Evolutionary conservation across 768 basidiomycete genomes (phyloP).

Genomic region (Crucibulum laeve): DNA sequence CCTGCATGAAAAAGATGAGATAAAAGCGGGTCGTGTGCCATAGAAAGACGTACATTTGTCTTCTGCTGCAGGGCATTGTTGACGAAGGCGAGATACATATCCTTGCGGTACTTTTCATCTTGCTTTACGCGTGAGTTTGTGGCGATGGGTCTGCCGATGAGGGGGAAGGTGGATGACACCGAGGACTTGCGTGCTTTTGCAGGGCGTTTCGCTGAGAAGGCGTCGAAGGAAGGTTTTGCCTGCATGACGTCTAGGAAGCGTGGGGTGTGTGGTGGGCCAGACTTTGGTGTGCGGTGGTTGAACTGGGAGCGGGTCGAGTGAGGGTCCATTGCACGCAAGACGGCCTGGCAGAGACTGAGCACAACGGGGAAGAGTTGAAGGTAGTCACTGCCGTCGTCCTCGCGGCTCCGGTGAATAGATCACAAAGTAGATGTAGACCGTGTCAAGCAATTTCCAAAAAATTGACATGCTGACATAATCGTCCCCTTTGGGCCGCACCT

Average conservation of each 20-base stretch:
- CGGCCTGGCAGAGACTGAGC: slow-evolving; percentile 2
- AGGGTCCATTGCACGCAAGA: slow-evolving; percentile 53
- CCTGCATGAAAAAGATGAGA: slow-evolving; percentile 38
- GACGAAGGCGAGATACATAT: slow-evolving; percentile 83
- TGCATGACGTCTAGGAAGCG: slow-evolving; percentile 8
- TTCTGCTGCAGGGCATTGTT: slow-evolving; percentile 79
- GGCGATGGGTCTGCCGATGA: slow-evolving; percentile 56
- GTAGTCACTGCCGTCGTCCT: not conserved
- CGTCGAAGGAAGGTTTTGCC: slow-evolving; percentile 38
- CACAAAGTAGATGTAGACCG: too few species aligned
- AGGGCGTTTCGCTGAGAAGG: slow-evolving; percentile 31
- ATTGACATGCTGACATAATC: too few species aligned
- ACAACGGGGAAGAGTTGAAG: not conserved
- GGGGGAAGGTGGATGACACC: slow-evolving; percentile 17
- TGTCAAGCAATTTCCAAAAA: too few species aligned
- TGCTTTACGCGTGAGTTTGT: slow-evolving; percentile 78
- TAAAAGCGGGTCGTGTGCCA: slow-evolving; percentile 4
- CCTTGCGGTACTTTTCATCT: slow-evolving; percentile 71
- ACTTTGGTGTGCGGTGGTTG: slow-evolving; percentile 67
- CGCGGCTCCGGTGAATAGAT: slow-evolving; percentile 1
- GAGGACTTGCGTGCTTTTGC: slow-evolving; percentile 20
- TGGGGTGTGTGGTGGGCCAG: slow-evolving; percentile 42
- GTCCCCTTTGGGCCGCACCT: too few species aligned
- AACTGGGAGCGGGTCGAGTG: slow-evolving; percentile 75
- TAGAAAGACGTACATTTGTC: slow-evolving; percentile 46